Base-by-base conservation (phyloP, 2,329 filamentous ascomycete species). In the Claviceps purpurea region DNA sequence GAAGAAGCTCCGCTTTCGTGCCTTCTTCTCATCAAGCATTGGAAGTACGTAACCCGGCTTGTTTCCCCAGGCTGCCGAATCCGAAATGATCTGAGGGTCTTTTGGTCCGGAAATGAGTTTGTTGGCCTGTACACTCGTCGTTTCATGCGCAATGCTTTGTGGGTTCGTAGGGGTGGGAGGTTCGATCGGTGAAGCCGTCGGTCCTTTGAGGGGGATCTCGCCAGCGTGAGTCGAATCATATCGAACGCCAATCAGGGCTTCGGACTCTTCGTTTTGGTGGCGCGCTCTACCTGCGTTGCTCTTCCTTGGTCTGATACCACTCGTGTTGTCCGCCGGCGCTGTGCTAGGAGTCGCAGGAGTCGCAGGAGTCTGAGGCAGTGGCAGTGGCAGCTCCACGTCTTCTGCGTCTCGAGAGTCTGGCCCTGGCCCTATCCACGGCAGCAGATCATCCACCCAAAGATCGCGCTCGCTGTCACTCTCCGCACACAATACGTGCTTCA, bases 391-490 rank as follows among this genome's bases (percentile, higher is more conserved):
- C 50, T 70, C 70, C 22, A 62, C 40, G 40, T 85, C 76, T 16
- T 78, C 74, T 1, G 76, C 71, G 42, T 86, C 82, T 50, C 75
- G 76, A 61, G 79, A 83, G 61, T 96, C 89, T 42, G 95, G 89
- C 74, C 94, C 95, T 58, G 88, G 85, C 61, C 96, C 89, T 42
- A 95, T 90, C 74, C 94, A 95, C 58, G 88, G 85, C 54, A 97
- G 72, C 42, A 98, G 73, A 22, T 87, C 85, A 53, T 94, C 87
- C 1, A 98, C 91, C 93, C 93, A 98, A 45, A 84, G 77, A 68
- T 98, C 93, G 54, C 93, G 82, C 70, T 98, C 93, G 54, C 76
- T 77, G 61, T 98, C 93, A 61, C 87, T 97, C 68, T 98, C 93
- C 0, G 93, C 91, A 65, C 93, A 98, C 18, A 98, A 74, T 0